Evolutionary conservation across 768 basidiomycete species (phyloP).

Genomic region (Rhizopogon vulgaris): DNA sequence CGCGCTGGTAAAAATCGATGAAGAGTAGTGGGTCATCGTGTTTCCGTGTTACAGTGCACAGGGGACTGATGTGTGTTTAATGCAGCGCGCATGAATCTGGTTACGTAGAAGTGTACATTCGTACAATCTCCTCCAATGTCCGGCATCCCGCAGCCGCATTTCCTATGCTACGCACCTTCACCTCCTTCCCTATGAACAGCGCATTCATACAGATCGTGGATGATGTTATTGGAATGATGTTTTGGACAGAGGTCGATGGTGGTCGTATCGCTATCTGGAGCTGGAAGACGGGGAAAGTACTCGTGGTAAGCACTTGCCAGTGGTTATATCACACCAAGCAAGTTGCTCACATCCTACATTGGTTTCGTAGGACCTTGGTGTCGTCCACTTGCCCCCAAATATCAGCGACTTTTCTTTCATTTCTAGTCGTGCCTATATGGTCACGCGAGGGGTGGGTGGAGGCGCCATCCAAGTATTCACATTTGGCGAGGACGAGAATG

Average conservation of each 20-base stretch:
- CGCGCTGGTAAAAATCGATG: conserved; percentile 31
- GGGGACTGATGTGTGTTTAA: neutral
- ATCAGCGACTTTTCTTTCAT: conserved; percentile 45
- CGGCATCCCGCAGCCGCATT: conserved; percentile 36
- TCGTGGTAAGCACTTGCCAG: conserved; percentile 33
- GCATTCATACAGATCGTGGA: conserved; percentile 46
- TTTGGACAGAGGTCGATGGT: conserved; percentile 20
- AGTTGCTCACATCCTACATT: neutral
- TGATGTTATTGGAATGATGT: conserved; percentile 47
- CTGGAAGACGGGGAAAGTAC: conserved; percentile 38
- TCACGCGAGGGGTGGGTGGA: conserved; percentile 26
- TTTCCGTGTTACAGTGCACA: too few species aligned
- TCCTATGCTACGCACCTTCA: conserved; percentile 21
- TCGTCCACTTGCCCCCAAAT: conserved; percentile 15
- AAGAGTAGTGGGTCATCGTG: conserved; percentile 9
- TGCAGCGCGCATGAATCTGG: conserved; percentile 4
- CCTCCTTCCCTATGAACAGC: conserved; percentile 17
- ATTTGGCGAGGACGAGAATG: conserved; percentile 18
- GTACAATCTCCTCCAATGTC: conserved; percentile 36
- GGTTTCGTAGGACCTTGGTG: conserved; percentile 23
- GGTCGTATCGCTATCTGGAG: conserved; percentile 38
- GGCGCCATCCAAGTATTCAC: conserved; percentile 41
- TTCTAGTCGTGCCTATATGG: conserved; percentile 34
- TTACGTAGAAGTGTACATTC: conserved; percentile 33
- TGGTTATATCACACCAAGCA: neutral